Evolutionary conservation across 2,329 filamentous ascomycete species (phyloP).

Genomic region (Nothophaeocryptopus gaeumannii): DNA sequence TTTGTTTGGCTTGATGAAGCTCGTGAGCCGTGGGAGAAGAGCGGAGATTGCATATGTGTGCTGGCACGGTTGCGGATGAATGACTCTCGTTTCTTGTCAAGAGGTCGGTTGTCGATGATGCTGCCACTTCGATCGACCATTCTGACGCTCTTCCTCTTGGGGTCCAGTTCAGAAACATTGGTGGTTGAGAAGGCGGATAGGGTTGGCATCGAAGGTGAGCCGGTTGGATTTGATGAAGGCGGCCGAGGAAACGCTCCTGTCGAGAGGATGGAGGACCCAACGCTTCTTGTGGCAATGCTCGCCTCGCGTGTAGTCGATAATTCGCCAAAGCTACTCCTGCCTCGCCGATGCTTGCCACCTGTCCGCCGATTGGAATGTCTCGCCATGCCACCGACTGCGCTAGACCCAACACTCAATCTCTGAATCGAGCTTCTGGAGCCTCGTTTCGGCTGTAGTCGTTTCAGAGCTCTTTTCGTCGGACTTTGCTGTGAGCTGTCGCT

Average conservation of each 20-base stretch:
- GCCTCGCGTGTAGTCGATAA: constrained; percentile 29
- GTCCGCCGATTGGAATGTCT: constrained; percentile 26
- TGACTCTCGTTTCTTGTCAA: constrained; percentile 42
- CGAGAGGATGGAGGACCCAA: too few species aligned
- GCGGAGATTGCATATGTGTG: constrained; percentile 36
- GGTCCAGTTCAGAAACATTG: constrained; percentile 11
- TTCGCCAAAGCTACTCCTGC: constrained; percentile 26
- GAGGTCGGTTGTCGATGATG: constrained; percentile 36
- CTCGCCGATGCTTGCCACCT: constrained; percentile 21
- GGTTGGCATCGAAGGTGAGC: too few species aligned
- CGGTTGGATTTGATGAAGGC: too few species aligned
- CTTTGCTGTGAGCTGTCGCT: constrained; percentile 17
- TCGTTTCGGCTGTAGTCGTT: constrained; percentile 28
- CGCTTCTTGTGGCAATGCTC: constrained; percentile 21
- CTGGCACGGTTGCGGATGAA: constrained; percentile 43
- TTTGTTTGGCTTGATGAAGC: constrained; percentile 17
- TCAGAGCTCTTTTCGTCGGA: constrained; percentile 32
- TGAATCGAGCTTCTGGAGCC: constrained; percentile 27
- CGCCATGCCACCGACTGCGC: constrained; percentile 32
- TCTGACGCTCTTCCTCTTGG: constrained; percentile 41
- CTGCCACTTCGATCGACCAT: constrained; percentile 39
- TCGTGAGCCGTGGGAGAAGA: constrained; percentile 39
- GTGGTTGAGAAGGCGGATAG: too few species aligned
- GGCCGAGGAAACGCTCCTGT: too few species aligned
- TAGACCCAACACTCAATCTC: constrained; percentile 26